Conservation (phyloP, 116 monocot species). For the Papilionanthe hybrid region DNA sequence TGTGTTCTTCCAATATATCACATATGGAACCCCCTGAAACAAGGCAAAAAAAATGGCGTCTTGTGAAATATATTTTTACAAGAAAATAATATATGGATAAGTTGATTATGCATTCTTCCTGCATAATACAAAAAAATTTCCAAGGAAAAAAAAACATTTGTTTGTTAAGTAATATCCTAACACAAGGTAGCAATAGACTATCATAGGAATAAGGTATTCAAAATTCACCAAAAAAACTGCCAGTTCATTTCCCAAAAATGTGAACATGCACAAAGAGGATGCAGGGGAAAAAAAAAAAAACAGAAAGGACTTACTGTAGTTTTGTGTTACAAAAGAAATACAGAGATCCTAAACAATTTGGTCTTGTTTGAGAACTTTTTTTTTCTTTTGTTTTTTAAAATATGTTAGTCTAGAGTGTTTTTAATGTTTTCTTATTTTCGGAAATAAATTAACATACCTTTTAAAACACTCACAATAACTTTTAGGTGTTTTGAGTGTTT, state of each 20-base stretch:
- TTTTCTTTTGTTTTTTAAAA: too few relatives aligned
- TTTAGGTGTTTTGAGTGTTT: too few relatives aligned
- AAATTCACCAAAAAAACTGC: background rate
- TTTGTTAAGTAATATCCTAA: background rate
- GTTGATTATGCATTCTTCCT: background rate
- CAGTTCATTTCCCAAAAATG: background rate
- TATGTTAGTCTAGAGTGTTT: too few relatives aligned
- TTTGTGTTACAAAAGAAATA: too few relatives aligned
- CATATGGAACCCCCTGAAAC: slow-evolving; percentile 68
- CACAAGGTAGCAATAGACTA: background rate
- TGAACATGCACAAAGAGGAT: background rate
- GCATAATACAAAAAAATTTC: background rate
- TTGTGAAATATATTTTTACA: background rate
- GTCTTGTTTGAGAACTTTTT: too few relatives aligned
- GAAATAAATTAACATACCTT: too few relatives aligned
- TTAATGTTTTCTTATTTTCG: too few relatives aligned
- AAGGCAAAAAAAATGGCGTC: background rate
- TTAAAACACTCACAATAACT: too few relatives aligned
- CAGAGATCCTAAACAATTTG: too few relatives aligned
- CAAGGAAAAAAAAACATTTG: background rate
- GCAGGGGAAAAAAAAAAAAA: background rate
- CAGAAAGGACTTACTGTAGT: background rate
- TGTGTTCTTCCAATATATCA: slow-evolving; percentile 77
- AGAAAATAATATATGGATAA: slow-evolving; percentile 3
- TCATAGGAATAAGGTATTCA: background rate